phyloP scores from a whole-genome alignment of 345 rosid species.

The Capsella bursapastoris region DNA sequence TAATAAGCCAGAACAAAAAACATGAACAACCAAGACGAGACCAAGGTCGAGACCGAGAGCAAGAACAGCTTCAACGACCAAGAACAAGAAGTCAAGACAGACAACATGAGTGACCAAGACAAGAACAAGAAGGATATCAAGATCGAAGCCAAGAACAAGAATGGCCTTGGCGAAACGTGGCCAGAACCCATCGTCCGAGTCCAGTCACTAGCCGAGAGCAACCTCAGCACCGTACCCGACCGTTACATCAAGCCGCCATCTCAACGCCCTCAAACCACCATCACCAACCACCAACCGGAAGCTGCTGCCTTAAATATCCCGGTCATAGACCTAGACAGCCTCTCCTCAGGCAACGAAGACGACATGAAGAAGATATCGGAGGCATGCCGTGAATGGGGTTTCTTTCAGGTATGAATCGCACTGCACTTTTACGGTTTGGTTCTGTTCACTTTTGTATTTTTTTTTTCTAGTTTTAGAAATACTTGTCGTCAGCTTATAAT shows the following conservation, averaged over 20 bases:
- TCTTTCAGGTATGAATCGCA: slow-evolving; percentile 60
- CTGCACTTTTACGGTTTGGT: background rate
- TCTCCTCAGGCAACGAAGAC: slow-evolving; percentile 36
- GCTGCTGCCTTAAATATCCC: slow-evolving; percentile 59
- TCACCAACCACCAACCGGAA: slow-evolving; percentile 23
- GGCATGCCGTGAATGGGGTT: slow-evolving; percentile 87
- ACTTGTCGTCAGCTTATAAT: background rate
- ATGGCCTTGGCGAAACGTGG: slow-evolving; percentile 57
- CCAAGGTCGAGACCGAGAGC: slow-evolving; percentile 20
- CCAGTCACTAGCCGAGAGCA: slow-evolving; percentile 77
- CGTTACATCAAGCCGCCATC: slow-evolving; percentile 63
- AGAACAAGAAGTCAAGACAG: slow-evolving; percentile 27
- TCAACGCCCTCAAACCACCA: slow-evolving; percentile 46
- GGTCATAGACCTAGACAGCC: slow-evolving; percentile 61
- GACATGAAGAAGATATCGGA: slow-evolving; percentile 46
- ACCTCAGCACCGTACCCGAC: slow-evolving; percentile 52
- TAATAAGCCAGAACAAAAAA: slow-evolving; percentile 5
- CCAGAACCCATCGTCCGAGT: slow-evolving; percentile 95
- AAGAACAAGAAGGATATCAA: background rate
- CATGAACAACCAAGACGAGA: slow-evolving; percentile 26
- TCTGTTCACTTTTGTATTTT: background rate
- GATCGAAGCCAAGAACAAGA: slow-evolving; percentile 21
- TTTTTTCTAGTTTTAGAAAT: background rate
- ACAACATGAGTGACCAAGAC: slow-evolving; percentile 13
- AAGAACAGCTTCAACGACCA: slow-evolving; percentile 19